A percentile compares a stretch with the other conserved stretches of the same genome.
Evolutionary conservation across 176 grass and related monocot genomes (phyloP).

Genomic region (Bonia amplexicaulis): DNA sequence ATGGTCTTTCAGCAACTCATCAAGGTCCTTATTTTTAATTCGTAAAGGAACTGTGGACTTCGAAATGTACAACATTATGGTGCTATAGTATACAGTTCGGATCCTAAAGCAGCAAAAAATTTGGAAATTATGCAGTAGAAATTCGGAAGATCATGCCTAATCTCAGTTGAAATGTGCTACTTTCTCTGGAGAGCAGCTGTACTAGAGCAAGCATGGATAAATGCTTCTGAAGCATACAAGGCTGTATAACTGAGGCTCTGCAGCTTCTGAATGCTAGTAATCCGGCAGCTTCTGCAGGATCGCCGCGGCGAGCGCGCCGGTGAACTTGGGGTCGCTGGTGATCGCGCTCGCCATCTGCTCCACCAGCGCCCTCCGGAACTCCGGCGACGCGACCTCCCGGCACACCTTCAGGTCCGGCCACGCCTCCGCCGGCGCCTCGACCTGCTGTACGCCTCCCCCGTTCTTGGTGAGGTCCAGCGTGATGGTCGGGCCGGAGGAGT

Average conservation of each 20-base stretch:
- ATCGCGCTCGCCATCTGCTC: slow-evolving; percentile 68
- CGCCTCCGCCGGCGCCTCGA: not conserved
- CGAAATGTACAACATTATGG: slow-evolving; percentile 7
- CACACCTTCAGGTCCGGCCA: slow-evolving; percentile 19
- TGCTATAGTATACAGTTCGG: not conserved
- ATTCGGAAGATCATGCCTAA: not conserved
- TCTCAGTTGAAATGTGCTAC: not conserved
- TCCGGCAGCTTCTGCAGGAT: slow-evolving; percentile 56
- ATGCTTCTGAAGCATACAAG: not conserved
- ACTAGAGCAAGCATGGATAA: not conserved
- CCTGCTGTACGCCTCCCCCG: not conserved
- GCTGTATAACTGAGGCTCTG: not conserved
- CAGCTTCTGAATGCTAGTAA: not conserved
- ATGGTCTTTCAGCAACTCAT: not conserved
- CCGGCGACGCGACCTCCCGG: slow-evolving; percentile 45
- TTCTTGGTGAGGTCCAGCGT: slow-evolving; percentile 63
- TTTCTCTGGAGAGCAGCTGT: not conserved
- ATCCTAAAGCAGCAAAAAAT: not conserved
- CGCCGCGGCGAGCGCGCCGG: slow-evolving; percentile 43
- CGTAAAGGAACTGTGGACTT: not conserved
- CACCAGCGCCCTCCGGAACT: slow-evolving; percentile 51
- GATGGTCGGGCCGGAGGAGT: slow-evolving; percentile 58
- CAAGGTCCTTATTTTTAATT: not conserved
- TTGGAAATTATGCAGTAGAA: not conserved
- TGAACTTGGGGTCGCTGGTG: slow-evolving; percentile 57